Base-by-base conservation (phyloP, 345 rosid genomes). In the Arabidopsis suecica region DNA sequence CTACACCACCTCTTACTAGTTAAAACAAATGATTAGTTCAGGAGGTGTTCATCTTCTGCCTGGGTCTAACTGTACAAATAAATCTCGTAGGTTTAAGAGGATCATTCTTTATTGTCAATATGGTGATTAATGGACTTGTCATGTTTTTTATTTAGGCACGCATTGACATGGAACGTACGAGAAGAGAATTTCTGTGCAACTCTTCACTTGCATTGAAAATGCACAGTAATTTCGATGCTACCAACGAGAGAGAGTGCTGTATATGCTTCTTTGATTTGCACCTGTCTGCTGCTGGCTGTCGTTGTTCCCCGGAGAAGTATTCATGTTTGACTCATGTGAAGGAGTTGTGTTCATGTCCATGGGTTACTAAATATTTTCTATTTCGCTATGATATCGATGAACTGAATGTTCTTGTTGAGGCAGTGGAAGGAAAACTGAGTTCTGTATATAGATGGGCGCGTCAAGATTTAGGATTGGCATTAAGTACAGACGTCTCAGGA, bases 391-490 rank as follows among this genome's bases (percentile, higher is more conserved):
- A 93, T 69, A 77, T 84, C 50, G 83, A 78, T 75, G 99, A 96
- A 73, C 83, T 96, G 68, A 76, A 91, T 81, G 84, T 96, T 82
- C 98, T 96, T 68, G 87, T 89, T 37, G 97, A 93, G 84, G 99
- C 99, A 50, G 76, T 96, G 84, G 98, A 91, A 84, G 99, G 99
- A 65, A 96, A 91, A 81, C 68, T 96, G 67, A 89, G 97, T 81
- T 89, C 99, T 61, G 85, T 96, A 28, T 96, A 93, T 82, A 84
- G 95, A 84, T 96, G 99, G 99, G 97, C 97, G n/a, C 88, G 84
- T 81, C 89, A 84, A 36, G 98, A 93, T 85, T 93, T 96, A 77
- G 99, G 98, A 65, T 82, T 96, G 58, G 91, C 95, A 67, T 82
- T 93, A 79, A 84, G 87, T 80, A 61, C 91, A 49, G 72, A 69